Base-by-base conservation (phyloP, 1,139 yeast genomes). In the Suhomyces anneliseae region DNA sequence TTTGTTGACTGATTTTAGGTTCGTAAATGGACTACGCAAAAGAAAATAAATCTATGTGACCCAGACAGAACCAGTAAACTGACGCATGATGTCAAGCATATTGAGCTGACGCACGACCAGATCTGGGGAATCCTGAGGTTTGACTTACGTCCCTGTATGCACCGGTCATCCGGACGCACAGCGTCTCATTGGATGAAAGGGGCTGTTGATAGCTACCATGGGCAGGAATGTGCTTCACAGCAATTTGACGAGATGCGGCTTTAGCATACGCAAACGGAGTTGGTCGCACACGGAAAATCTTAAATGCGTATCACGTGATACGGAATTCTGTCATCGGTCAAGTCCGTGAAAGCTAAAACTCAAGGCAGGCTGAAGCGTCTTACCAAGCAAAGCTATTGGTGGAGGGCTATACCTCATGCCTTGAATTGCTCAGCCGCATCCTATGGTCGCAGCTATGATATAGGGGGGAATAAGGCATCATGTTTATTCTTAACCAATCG, bases 21-120 rank as follows among this genome's bases (percentile, higher is more conserved):
- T 38, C 40, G 40, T 38, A 38, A 38, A 38, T 38, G 34, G 27
- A 38, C 26, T 33, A 37, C 14, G 39, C 15, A 37, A 37, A 37
- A 37, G 29, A 34, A 12, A 34, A 32, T 32, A 29, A 29, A 29
- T 11, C n/a, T 9, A 9, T 29, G 32, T 29, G 7, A 29, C 6
- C 32, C 32, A 29, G 32, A 29, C 32, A 29, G 11, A 29, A 29
- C 32, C 9, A 29, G 32, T 11, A 3, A 29, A 9, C 9, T 11
- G n/a, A 29, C 32, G 32, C 32, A 32, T n/a, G 14, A 34, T 12
- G 14, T 34, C 14, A 34, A 34, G 12, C 32, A 34, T 11, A 34
- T 11, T 14, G 27, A 29, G 32, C 32, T 4, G 32, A 29, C 32
- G 32, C 32, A 29, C 32, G n/a, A 29, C 32, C n/a, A 11, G 11